Evolutionary conservation across 2,329 filamentous ascomycete genomes (phyloP).

Genomic region (Elsinoe batatas): DNA sequence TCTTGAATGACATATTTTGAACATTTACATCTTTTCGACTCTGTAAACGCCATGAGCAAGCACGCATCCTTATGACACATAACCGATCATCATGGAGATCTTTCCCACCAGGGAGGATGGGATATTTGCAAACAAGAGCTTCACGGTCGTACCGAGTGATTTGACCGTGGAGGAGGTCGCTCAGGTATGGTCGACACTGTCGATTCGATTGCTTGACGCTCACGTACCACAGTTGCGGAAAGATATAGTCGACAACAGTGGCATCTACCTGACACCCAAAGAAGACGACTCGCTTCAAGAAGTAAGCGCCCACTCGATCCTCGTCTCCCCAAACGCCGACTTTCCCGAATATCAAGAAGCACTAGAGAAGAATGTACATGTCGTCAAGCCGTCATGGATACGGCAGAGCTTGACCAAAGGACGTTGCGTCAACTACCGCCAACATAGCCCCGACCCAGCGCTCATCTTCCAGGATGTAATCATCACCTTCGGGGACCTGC

Average conservation of each 20-base stretch:
- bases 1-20: too few relatives aligned
- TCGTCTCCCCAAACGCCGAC: conserved; percentile 70
- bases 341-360: conserved; percentile 78
- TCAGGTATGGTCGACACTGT: conserved; percentile 14
- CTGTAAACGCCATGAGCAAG: not conserved
- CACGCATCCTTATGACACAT: not conserved
- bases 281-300: conserved; percentile 32
- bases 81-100: not conserved
- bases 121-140: conserved; percentile 18
- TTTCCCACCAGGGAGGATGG: not conserved
- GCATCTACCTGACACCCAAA: conserved; percentile 34
- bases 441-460: conserved; percentile 81
- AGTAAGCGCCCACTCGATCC: conserved; percentile 47
- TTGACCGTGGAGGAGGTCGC: conserved; percentile 22
- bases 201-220: not conserved
- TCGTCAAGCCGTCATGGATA: conserved; percentile 78
- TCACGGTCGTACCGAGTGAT: conserved; percentile 35
- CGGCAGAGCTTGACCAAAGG: conserved; percentile 56
- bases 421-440: conserved; percentile 66
- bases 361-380: conserved; percentile 67
- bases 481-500: conserved; percentile 74
- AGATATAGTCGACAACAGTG: conserved; percentile 40
- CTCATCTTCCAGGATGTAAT: conserved; percentile 82
- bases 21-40: too few relatives aligned
- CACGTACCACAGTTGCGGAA: conserved; percentile 35